phyloP scores from a whole-genome alignment of 257 asterid genomes.

The Salvia miltiorrhiza region DNA sequence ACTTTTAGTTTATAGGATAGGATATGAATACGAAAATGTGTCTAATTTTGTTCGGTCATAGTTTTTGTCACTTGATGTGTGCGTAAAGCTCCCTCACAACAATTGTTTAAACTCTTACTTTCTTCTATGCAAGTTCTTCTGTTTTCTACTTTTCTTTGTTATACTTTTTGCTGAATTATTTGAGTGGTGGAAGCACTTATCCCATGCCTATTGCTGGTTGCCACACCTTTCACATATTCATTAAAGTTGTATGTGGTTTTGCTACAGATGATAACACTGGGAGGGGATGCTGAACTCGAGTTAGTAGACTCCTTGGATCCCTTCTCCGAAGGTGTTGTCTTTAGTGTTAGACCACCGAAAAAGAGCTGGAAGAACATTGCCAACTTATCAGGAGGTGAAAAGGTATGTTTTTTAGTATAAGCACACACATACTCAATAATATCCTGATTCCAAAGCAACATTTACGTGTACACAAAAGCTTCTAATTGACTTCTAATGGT shows the following conservation, averaged over 20 bases:
- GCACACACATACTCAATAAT: background rate
- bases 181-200: no score
- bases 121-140: no score
- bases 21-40: background rate
- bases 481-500: background rate
- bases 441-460: background rate
- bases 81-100: no score
- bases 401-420: conserved; percentile 43
- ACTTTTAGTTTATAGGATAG: background rate
- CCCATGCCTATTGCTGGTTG: no score
- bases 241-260: conserved; percentile 15
- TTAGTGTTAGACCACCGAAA: conserved; percentile 97
- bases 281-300: conserved; percentile 98
- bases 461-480: background rate
- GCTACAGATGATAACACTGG: conserved; percentile 90
- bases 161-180: no score
- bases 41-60: background rate
- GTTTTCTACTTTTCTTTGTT: no score
- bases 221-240: background rate
- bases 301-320: conserved; percentile 96
- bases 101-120: no score
- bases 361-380: conserved; percentile 99
- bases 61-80: no score
- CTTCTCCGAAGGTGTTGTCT: conserved; percentile 96
- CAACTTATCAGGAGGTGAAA: conserved; percentile 96